Conservation (phyloP, 2,329 filamentous ascomycete genomes). For the Bimuria novae-zelandiae region DNA sequence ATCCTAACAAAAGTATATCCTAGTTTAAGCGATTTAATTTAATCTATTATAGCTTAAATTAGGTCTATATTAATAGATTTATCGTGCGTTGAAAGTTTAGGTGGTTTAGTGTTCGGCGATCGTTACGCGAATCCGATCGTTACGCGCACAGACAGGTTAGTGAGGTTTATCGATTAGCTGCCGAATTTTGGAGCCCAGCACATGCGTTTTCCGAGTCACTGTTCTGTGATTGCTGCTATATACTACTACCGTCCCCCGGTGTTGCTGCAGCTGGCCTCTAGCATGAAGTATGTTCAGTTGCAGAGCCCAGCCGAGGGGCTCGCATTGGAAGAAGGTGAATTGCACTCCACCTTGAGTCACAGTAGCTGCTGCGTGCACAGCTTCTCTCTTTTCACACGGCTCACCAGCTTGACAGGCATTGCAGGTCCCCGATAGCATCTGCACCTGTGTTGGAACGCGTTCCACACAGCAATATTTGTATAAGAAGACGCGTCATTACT, state of each 20-base stretch:
- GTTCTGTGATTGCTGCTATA: neutral
- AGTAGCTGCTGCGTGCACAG: no score
- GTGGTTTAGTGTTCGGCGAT: no score
- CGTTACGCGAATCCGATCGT: no score
- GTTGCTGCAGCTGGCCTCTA: conserved; percentile 21
- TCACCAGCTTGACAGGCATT: conserved; percentile 17
- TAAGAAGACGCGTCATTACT: conserved; percentile 13
- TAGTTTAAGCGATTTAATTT: no score
- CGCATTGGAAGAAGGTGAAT: conserved; percentile 31
- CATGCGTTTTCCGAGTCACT: neutral
- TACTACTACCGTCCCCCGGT: neutral
- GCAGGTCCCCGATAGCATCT: conserved; percentile 29
- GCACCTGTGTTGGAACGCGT: neutral
- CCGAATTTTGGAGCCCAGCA: conserved; percentile 7
- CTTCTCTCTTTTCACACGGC: conserved; percentile 10
- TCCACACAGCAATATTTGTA: conserved; percentile 9
- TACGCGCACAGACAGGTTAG: no score
- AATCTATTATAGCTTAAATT: no score
- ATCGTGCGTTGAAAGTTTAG: no score
- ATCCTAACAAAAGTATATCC: no score
- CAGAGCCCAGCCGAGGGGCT: conserved; percentile 42
- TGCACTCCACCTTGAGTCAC: conserved; percentile 14
- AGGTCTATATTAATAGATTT: no score
- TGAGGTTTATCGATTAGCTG: conserved; percentile 28
- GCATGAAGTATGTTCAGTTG: conserved; percentile 47